Percentiles rank a stretch among this genome's conserved stretches.
phyloP scores from a whole-genome alignment of 345 rosid genomes.

The Eucalyptus urophylla region DNA sequence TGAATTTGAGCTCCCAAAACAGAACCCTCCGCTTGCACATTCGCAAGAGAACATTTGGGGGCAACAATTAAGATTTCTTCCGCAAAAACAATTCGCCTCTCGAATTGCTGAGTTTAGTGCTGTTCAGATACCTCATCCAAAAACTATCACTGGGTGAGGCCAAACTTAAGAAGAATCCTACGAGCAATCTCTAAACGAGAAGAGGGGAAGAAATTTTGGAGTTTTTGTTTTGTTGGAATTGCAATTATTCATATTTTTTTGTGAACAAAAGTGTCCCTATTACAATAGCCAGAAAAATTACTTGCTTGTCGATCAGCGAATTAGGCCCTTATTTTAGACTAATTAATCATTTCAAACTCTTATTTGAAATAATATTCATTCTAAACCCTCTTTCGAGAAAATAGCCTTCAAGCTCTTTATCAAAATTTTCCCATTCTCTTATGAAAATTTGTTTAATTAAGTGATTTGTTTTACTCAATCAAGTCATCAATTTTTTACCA shows the following conservation, averaged over 20 bases:
- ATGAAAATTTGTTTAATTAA: not conserved
- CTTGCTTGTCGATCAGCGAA: not conserved
- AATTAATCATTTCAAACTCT: too few species aligned
- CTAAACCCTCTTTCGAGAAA: not conserved
- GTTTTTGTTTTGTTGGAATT: not conserved
- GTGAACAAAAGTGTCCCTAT: not conserved
- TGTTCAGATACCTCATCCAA: not conserved
- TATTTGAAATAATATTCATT: too few species aligned
- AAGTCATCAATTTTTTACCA: not conserved
- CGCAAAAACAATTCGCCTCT: not conserved
- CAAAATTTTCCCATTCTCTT: not conserved
- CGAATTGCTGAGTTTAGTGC: not conserved
- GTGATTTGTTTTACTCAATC: not conserved
- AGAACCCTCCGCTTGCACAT: not conserved
- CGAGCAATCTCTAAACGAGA: not conserved
- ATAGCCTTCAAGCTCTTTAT: not conserved
- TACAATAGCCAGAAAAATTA: not conserved
- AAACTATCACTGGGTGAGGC: not conserved
- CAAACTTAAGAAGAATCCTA: not conserved
- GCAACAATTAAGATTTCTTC: not conserved
- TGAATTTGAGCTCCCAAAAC: not conserved
- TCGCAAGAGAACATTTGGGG: not conserved
- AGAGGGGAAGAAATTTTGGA: not conserved
- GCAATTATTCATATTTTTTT: not conserved
- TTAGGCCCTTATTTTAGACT: not conserved